Conservation (phyloP, 1,139 yeast species). For the Eremothecium coryli region DNA sequence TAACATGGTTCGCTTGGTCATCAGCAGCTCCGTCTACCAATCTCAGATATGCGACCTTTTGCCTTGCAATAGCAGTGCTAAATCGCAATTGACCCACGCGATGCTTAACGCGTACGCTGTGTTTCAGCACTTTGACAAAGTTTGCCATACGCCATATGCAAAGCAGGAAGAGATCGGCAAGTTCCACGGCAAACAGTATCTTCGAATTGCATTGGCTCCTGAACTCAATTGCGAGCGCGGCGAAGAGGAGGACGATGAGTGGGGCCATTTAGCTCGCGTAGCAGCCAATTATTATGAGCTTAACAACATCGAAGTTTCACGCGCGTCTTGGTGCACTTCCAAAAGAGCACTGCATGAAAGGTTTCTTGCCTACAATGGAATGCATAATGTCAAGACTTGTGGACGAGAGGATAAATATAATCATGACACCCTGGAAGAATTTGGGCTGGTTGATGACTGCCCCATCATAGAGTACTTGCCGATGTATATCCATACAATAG, state of each 20-base stretch:
- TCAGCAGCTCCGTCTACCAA: slow-evolving; percentile 24
- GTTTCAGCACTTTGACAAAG: slow-evolving; percentile 20
- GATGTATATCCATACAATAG: slow-evolving; percentile 41
- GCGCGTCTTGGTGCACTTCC: slow-evolving; percentile 3
- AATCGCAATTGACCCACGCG: slow-evolving; percentile 22
- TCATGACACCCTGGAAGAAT: slow-evolving; percentile 14
- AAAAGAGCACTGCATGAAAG: background rate
- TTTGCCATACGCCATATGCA: slow-evolving; percentile 15
- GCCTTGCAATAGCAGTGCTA: slow-evolving; percentile 24
- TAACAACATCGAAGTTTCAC: slow-evolving; percentile 5
- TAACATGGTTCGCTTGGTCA: slow-evolving; percentile 19
- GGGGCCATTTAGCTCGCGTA: slow-evolving; percentile 4
- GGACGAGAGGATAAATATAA: slow-evolving; percentile 3
- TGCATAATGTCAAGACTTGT: slow-evolving; percentile 1
- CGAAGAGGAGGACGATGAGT: slow-evolving; percentile 8
- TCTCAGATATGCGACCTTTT: slow-evolving; percentile 27
- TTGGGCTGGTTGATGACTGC: slow-evolving; percentile 53
- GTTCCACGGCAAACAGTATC: slow-evolving; percentile 22
- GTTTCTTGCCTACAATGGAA: slow-evolving; percentile 8
- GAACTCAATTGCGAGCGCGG: slow-evolving; percentile 10
- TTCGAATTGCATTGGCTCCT: slow-evolving; percentile 15
- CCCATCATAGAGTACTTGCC: slow-evolving; percentile 48
- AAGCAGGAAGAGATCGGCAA: slow-evolving; percentile 14
- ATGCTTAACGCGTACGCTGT: slow-evolving; percentile 20
- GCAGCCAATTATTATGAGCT: slow-evolving; percentile 6